Base-by-base conservation (phyloP, 2,329 filamentous ascomycete genomes). In the Calycina herbarum region DNA sequence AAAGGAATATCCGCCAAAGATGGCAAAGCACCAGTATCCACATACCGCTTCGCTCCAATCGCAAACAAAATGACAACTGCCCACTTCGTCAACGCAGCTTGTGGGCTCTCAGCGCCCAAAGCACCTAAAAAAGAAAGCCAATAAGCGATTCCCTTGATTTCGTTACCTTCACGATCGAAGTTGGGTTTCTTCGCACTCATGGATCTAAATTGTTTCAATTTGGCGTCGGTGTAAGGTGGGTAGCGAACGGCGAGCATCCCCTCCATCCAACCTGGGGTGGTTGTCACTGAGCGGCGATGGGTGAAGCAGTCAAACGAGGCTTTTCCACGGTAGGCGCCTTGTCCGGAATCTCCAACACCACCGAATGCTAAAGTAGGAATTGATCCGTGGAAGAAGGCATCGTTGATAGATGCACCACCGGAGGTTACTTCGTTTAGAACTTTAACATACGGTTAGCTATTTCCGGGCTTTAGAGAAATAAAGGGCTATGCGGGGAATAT, bases 321-420 rank as follows among this genome's bases (percentile, higher is more conserved):
- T 74, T 88, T 87, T 67, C 93, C 93, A 72, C 91, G 87, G 81
- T 96, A 96, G 35, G 86, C 81, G 67, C 93, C 93, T 67, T 85
- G 84, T 63, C 93, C 93, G 57, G 89, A 92, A 71, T 90, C 85
- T 69, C 93, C 93, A 7, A 96, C 89, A 72, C 93, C 93, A 69
- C 93, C 93, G 76, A 96, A 96, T 45, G 90, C 82, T 1, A 95
- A 81, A 1, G 88, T 91, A 38, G 86, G 84, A 68, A 95, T 84
- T 27, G 85, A 83, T 66, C 84, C 88, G 76, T 93, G 91, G 80
- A 90, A 89, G 77, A 87, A 90, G 63, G 86, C 83, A 75, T 81
- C 90, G 84, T 81, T 92, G 79, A 82, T 86, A 78, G 76, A 83
- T 33, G 86, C 89, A 69, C 89, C 89, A 63, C 90, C 90, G 1